Conservation (phyloP, 164 flowering plant species). For the Vitis rupestris region DNA sequence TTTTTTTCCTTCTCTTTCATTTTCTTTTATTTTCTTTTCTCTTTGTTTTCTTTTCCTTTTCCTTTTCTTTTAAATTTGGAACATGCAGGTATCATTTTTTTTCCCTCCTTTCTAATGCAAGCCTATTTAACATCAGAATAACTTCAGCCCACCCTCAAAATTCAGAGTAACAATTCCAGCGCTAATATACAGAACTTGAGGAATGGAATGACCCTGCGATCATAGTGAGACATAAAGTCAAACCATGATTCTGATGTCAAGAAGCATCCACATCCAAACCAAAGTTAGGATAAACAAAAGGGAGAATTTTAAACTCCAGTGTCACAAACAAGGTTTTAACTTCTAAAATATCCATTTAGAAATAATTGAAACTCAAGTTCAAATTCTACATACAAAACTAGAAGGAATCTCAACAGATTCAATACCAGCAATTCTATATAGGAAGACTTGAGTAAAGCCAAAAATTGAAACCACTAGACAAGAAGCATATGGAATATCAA, state of each 20-base stretch:
- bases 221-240: conserved; percentile 36
- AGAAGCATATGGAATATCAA: background rate
- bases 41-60: background rate
- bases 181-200: conserved; percentile 22
- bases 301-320: too few species aligned
- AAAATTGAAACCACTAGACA: too few species aligned
- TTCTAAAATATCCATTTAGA: background rate
- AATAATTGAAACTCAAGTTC: background rate
- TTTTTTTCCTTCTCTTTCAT: conserved; percentile 2
- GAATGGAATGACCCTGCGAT: conserved; percentile 38
- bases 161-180: conserved; percentile 20
- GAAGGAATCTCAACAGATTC: background rate
- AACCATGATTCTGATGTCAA: conserved; percentile 24
- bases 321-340: background rate
- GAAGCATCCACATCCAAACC: conserved; percentile 8
- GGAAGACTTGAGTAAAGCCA: too few species aligned
- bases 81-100: background rate
- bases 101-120: background rate
- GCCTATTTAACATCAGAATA: conserved; percentile 13
- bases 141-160: conserved; percentile 10
- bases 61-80: background rate
- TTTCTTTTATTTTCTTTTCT: background rate
- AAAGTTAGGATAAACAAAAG: background rate
- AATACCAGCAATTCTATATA: background rate
- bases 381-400: background rate